These are phyloP conservation scores for Pseudohalonectria lignicola DNA, from an alignment of 2,329 filamentous ascomycete genomes.

Conservation along the genomic window DNA sequence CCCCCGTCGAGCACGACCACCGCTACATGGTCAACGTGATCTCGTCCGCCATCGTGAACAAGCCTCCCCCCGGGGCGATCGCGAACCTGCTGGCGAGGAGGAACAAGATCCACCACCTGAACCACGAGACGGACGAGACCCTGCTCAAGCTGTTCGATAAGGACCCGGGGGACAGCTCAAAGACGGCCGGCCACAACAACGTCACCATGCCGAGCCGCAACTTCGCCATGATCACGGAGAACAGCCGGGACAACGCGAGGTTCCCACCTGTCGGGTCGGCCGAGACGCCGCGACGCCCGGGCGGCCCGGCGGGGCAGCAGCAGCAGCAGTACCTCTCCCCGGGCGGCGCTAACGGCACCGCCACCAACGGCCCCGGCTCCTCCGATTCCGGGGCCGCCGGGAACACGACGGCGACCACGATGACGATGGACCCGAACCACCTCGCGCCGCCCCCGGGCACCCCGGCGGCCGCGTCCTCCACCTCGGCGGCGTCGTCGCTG, in stretches of 20 bases:
- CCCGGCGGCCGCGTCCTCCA: slow-evolving; percentile 5
- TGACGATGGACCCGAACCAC: slow-evolving; percentile 3
- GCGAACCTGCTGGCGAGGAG: slow-evolving; percentile 83
- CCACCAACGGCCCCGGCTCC: slow-evolving; percentile 3
- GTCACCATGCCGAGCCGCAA: slow-evolving; percentile 90
- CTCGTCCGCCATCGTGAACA: slow-evolving; percentile 92
- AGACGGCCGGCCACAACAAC: slow-evolving; percentile 65
- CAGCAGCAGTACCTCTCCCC: slow-evolving; percentile 3
- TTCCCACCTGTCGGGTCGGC: slow-evolving; percentile 3
- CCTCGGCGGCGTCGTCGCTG: slow-evolving; percentile 2
- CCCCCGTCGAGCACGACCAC: slow-evolving; percentile 72
- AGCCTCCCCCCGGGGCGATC: slow-evolving; percentile 76
- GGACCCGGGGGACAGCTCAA: slow-evolving; percentile 69
- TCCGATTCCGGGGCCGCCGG: not conserved
- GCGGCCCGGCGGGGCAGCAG: slow-evolving; percentile 4
- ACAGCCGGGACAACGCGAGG: slow-evolving; percentile 47
- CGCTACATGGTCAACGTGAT: slow-evolving; percentile 94
- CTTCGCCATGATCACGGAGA: slow-evolving; percentile 84
- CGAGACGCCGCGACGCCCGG: slow-evolving; percentile 3
- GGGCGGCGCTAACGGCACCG: not conserved
- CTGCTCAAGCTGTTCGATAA: slow-evolving; percentile 86
- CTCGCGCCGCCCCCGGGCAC: slow-evolving; percentile 8
- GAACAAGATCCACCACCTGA: slow-evolving; percentile 69
- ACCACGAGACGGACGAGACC: slow-evolving; percentile 74
- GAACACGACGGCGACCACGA: too few relatives aligned